These are phyloP conservation scores for Stephania japonica DNA, from an alignment of 164 flowering plant genomes.

Conservation along the genomic window DNA sequence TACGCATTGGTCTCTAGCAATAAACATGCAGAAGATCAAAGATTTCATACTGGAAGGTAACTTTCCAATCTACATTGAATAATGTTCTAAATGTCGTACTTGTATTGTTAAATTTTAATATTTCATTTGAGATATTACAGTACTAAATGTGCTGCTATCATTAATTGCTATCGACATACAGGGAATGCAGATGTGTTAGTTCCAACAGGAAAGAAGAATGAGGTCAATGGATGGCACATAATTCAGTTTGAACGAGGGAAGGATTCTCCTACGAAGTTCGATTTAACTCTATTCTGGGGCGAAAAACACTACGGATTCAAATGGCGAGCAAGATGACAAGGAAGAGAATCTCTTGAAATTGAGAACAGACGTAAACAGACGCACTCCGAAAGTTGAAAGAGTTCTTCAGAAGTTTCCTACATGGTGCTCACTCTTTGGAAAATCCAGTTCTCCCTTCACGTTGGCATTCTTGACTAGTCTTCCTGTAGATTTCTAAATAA, in stretches of 20 bases:
- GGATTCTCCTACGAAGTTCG: slow-evolving; percentile 57
- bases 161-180: slow-evolving; percentile 17
- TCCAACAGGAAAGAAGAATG: slow-evolving; percentile 40
- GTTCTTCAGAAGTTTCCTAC: slow-evolving; percentile 70
- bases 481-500: slow-evolving; percentile 46
- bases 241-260: slow-evolving; percentile 88
- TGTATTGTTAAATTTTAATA: no score
- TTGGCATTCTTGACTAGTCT: slow-evolving; percentile 64
- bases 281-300: slow-evolving; percentile 51
- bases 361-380: slow-evolving; percentile 71
- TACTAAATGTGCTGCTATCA: not conserved
- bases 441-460: slow-evolving; percentile 72
- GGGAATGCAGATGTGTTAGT: slow-evolving; percentile 47
- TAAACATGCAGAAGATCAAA: slow-evolving; percentile 58
- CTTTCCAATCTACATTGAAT: not conserved
- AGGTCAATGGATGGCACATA: slow-evolving; percentile 73
- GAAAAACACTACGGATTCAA: slow-evolving; percentile 23
- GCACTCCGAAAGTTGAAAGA: slow-evolving; percentile 52
- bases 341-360: slow-evolving; percentile 36
- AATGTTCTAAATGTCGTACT: not conserved
- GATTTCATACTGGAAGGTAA: slow-evolving; percentile 78
- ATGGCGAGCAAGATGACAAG: not conserved
- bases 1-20: slow-evolving; percentile 81
- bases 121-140: not conserved
- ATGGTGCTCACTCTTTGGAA: slow-evolving; percentile 87